Percentiles rank a stretch among this genome's conserved stretches.
Evolutionary conservation across 306 rosid species (phyloP).

Genomic region (Dalbergia cochinchinensis): DNA sequence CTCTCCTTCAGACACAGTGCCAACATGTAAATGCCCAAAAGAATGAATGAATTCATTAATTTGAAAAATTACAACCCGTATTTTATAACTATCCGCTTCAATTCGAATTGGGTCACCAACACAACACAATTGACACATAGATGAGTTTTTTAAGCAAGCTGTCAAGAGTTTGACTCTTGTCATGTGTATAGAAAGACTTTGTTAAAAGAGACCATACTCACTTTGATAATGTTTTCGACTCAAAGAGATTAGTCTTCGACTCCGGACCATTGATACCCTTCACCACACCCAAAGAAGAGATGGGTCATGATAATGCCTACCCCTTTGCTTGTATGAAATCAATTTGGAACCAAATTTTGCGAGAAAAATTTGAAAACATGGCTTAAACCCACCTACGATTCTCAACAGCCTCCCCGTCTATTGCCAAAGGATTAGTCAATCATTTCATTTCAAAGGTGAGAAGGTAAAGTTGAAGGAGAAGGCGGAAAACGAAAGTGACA

Average conservation of each 20-base stretch:
- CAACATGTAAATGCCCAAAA: neutral
- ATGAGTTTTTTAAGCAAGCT: too few relatives aligned
- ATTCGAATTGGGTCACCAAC: neutral
- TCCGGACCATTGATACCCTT: too few relatives aligned
- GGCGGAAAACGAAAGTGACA: neutral
- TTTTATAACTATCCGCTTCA: neutral
- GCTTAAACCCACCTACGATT: neutral
- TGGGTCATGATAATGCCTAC: neutral
- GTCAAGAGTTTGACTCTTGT: too few relatives aligned
- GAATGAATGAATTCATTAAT: neutral
- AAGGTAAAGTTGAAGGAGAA: neutral
- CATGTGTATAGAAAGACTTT: too few relatives aligned
- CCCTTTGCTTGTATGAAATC: neutral
- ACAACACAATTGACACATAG: too few relatives aligned
- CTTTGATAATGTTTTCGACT: too few relatives aligned
- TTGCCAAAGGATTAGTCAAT: neutral
- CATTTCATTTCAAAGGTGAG: neutral
- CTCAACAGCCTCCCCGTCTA: neutral
- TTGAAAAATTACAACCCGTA: neutral
- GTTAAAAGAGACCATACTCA: too few relatives aligned
- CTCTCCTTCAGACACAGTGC: neutral
- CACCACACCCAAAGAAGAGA: too few relatives aligned
- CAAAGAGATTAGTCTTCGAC: too few relatives aligned
- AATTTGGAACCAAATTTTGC: too few relatives aligned
- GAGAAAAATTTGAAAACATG: neutral